Base-by-base conservation (phyloP, 2,329 filamentous ascomycete species). In the Fusarium subglutinans region DNA sequence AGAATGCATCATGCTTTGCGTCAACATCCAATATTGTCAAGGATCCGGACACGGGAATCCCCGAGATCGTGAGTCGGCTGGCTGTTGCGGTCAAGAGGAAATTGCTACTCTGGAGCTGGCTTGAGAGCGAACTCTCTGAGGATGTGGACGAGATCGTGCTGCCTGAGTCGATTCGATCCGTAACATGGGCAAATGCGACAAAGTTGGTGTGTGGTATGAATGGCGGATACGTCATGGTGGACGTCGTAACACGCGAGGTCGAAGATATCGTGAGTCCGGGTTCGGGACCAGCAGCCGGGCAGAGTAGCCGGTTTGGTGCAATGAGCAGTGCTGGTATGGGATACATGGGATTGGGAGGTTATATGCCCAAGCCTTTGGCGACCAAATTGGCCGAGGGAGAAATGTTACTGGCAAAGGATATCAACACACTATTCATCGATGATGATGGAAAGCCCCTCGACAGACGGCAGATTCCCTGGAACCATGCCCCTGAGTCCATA, bases 11-110 rank as follows among this genome's bases (percentile, higher is more conserved):
- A 5, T 92, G 92, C 48, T 98, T 99, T 82, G 95, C 96, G 3
- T 94, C 98, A 48, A 98, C 95, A 5, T 97, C 94, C 72, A 98
- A 98, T 82, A 97, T 98, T 63, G 93, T 97, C 76, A 96, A 96
- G 81, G 96, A 99, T 82, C 85, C 91, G 11, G 90, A 90, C 56
- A 98, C 94, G 0, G 93, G 93, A 30, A 95, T 99, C 56, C 95
- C 95, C 2, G 94, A 96, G 76, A 97, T 99, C 63, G 95, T 98
- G 74, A 97, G 94, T 63, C 89, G 95, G 43, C 86, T 99, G 58
- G 96, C 95, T 12, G 96, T 99, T 17, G 95, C 95, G 9, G 94
- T 98, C 40, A 98, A 98, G 87, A 88, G 96, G 79, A 93, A 94
- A 78, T 87, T 99, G 59, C 82, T 98, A 69, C 84, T 98, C 63